Evolutionary conservation across 148 eudicot species (phyloP), one percentile per base, ranked within the genome.

Genomic region (Chenopodium quinoa): DNA sequence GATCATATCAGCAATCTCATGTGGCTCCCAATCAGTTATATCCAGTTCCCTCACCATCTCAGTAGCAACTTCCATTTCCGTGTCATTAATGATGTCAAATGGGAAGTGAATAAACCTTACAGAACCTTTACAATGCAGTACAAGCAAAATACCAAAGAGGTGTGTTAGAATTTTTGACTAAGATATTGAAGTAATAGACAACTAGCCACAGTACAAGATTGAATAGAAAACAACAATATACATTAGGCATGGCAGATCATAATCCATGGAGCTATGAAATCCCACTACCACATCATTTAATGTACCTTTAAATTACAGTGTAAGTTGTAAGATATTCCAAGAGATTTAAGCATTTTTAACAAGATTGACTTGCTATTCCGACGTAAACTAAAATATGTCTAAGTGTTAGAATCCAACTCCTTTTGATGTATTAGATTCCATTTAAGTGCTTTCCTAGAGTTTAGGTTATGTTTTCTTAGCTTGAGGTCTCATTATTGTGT

Each of bases 21-120:
- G 73, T 9, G 94, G 92, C 82, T 89, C 92, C 93, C 96, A 89
- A 72, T 91, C 94, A 16, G 78, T 63, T 71, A 94, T 92, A 65
- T 92, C 96, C 75, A 92, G 80, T 81, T 94, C 98, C 88, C 82
- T 89, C 50, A 94, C 93, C 98, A 94, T 94, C 85, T 94, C 98
- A 60, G 37, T 84, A 6, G 96, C 96, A 19, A 94, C 98, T 60
- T 92, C 93, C 47, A 86, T 66, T 27, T 93, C 75, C 13, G 94
- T 92, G 84, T 94, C 98, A 37, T 89, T 85, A 46, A 75, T 52
- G 1, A 85, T 84, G 83, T 94, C 94, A 68, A 89, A 94, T 0
- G 91, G 91, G 67, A 94, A 94, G 82, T 84, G 90, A 19, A 94
- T 85, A 64, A 91, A 87, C 69, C 90, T 86, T 27, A 85, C 87